These are phyloP conservation scores for Fusarium tjaetaba DNA, from an alignment of 2,329 filamentous ascomycete genomes.

Conservation along the genomic window DNA sequence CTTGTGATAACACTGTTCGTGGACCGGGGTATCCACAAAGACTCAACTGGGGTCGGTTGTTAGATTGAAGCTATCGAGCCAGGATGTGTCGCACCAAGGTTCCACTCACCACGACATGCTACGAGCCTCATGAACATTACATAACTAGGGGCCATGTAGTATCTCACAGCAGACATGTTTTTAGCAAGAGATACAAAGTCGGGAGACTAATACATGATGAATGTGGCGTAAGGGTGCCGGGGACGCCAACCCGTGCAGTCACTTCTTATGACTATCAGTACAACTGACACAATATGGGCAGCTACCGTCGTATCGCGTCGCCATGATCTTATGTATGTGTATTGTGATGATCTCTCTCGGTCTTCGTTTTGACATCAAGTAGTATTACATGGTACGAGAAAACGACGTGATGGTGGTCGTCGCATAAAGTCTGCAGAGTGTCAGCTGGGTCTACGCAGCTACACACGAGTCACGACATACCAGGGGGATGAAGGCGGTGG, in stretches of 20 bases:
- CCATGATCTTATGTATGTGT: neutral
- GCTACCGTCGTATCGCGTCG: neutral
- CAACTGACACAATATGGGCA: neutral
- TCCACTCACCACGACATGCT: slow-evolving; percentile 32
- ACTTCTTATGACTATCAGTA: neutral
- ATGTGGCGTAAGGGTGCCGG: neutral
- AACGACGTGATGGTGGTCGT: neutral
- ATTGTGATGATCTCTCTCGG: neutral
- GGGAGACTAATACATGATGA: neutral
- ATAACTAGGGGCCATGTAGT: neutral
- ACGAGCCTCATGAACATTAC: slow-evolving; percentile 29
- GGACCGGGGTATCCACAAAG: slow-evolving; percentile 19
- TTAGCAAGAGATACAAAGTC: neutral
- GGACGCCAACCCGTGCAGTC: neutral
- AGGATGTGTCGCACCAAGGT: slow-evolving; percentile 24
- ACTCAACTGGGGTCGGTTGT: slow-evolving; percentile 1
- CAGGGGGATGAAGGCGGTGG: neutral
- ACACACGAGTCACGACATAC: neutral
- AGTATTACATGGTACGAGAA: neutral
- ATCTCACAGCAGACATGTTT: neutral
- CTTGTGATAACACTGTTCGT: neutral
- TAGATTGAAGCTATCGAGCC: slow-evolving; percentile 32
- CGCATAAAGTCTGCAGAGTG: neutral
- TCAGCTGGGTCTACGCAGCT: neutral
- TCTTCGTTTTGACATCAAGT: neutral